Evolutionary conservation across 2,329 filamentous ascomycete species (phyloP).

Genomic region (Fusarium sp.): DNA sequence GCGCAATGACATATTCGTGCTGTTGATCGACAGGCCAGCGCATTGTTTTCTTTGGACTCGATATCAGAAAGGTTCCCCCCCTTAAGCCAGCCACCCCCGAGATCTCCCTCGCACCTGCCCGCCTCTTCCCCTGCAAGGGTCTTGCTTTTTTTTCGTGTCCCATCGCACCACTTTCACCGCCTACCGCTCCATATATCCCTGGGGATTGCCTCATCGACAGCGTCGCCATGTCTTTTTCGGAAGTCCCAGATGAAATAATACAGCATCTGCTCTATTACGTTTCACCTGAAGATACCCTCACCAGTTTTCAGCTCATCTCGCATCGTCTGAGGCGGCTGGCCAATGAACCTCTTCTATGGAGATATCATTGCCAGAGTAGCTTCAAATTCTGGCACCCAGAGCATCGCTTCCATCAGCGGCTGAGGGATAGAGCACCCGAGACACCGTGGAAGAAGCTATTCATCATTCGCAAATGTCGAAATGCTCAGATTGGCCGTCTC

Average conservation of each 20-base stretch:
- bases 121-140: conserved; percentile 8
- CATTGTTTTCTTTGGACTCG: conserved; percentile 10
- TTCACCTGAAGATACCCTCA: conserved; percentile 63
- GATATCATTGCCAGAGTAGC: conserved; percentile 69
- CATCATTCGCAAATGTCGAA: conserved; percentile 60
- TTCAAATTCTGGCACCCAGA: conserved; percentile 79
- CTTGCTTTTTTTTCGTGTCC: conserved; percentile 12
- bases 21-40: conserved; percentile 30
- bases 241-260: conserved; percentile 84
- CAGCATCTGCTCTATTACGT: conserved; percentile 74
- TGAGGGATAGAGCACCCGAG: conserved; percentile 59
- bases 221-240: conserved; percentile 51
- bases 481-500: conserved; percentile 59
- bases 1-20: conserved; percentile 35
- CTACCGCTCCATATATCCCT: neutral
- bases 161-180: conserved; percentile 11
- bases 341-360: conserved; percentile 81
- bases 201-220: conserved; percentile 19
- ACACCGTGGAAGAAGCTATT: conserved; percentile 80
- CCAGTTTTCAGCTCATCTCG: conserved; percentile 61
- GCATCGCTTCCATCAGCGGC: conserved; percentile 66
- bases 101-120: conserved; percentile 6
- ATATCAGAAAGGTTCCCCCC: conserved; percentile 12
- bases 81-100: neutral
- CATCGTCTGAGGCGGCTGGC: conserved; percentile 70